Percentiles rank a stretch among this genome's conserved stretches.
Conservation (phyloP, 768 basidiomycete species). For the Butyriboletus loyo region DNA sequence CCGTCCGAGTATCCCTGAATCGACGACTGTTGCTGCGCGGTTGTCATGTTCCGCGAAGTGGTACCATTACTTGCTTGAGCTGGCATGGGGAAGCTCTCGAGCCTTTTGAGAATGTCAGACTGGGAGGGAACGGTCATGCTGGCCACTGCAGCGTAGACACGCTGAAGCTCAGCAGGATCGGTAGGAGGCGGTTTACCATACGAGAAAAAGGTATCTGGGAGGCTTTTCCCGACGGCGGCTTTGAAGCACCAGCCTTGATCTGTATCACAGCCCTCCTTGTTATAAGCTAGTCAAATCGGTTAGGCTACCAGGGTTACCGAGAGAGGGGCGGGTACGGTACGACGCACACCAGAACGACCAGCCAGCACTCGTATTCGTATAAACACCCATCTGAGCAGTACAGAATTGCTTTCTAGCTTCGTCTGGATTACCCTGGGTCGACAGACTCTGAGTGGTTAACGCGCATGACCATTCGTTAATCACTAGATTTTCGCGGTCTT, state of each 20-base stretch:
- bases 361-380: slow-evolving; percentile 53
- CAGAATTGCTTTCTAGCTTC: slow-evolving; percentile 52
- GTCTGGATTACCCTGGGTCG: slow-evolving; percentile 42
- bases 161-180: slow-evolving; percentile 22
- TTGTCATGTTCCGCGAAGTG: slow-evolving; percentile 5
- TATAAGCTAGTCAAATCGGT: slow-evolving; percentile 43
- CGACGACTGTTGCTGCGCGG: slow-evolving; percentile 9
- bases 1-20: slow-evolving; percentile 59
- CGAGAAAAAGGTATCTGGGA: slow-evolving; percentile 58
- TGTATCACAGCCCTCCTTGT: slow-evolving; percentile 55
- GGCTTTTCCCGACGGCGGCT: slow-evolving; percentile 50
- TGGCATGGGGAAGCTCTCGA: background rate
- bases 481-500: slow-evolving; percentile 42
- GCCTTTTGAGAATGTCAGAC: slow-evolving; percentile 8
- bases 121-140: slow-evolving; percentile 16
- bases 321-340: no score
- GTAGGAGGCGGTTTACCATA: slow-evolving; percentile 36
- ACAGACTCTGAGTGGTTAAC: slow-evolving; percentile 46
- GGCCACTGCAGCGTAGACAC: slow-evolving; percentile 11
- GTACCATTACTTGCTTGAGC: background rate
- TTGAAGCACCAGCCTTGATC: slow-evolving; percentile 73
- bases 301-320: background rate
- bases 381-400: slow-evolving; percentile 54
- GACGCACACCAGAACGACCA: slow-evolving; percentile 70
- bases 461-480: slow-evolving; percentile 55